These are phyloP conservation scores for Mycocentrospora acerina DNA, from an alignment of 2,329 filamentous ascomycete genomes.

Conservation along the genomic window DNA sequence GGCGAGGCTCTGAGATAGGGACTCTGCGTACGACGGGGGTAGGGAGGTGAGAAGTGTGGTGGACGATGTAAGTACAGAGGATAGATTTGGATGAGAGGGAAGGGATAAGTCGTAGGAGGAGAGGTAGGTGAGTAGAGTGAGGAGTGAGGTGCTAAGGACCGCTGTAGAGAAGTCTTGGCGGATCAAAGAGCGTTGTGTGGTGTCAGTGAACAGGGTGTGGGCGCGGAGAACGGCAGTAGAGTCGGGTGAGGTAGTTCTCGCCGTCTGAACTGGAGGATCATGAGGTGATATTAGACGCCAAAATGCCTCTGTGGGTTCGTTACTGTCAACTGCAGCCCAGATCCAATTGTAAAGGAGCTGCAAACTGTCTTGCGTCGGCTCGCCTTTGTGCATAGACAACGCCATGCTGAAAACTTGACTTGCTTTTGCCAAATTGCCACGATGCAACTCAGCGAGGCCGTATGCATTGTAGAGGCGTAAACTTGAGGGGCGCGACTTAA, in stretches of 20 bases:
- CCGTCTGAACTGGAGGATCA: slow-evolving; percentile 3
- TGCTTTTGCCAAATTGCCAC: slow-evolving; percentile 60
- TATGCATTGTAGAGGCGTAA: slow-evolving; percentile 76
- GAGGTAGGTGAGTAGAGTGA: slow-evolving; percentile 69
- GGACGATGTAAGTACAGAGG: slow-evolving; percentile 39
- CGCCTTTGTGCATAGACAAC: slow-evolving; percentile 59
- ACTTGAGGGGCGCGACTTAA: slow-evolving; percentile 68
- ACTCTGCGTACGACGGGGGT: slow-evolving; percentile 54
- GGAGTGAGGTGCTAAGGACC: slow-evolving; percentile 59
- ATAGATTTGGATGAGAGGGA: slow-evolving; percentile 42
- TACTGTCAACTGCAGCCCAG: slow-evolving; percentile 64
- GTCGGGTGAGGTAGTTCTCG: slow-evolving; percentile 5
- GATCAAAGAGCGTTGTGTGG: slow-evolving; percentile 59
- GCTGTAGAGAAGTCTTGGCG: slow-evolving; percentile 46
- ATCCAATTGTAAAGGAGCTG: slow-evolving; percentile 61
- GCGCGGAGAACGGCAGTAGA: slow-evolving; percentile 18
- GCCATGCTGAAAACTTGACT: slow-evolving; percentile 68
- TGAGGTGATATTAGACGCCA: slow-evolving; percentile 37
- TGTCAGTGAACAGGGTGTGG: slow-evolving; percentile 11
- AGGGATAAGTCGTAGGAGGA: slow-evolving; percentile 42
- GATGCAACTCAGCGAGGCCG: slow-evolving; percentile 67
- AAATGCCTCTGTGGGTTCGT: slow-evolving; percentile 36
- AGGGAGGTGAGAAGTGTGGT: too few species aligned
- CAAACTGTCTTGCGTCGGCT: slow-evolving; percentile 50
- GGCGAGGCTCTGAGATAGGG: slow-evolving; percentile 68